Conservation (phyloP, 1,284 basidiomycete genomes). For the Hortiboletus rubellus region DNA sequence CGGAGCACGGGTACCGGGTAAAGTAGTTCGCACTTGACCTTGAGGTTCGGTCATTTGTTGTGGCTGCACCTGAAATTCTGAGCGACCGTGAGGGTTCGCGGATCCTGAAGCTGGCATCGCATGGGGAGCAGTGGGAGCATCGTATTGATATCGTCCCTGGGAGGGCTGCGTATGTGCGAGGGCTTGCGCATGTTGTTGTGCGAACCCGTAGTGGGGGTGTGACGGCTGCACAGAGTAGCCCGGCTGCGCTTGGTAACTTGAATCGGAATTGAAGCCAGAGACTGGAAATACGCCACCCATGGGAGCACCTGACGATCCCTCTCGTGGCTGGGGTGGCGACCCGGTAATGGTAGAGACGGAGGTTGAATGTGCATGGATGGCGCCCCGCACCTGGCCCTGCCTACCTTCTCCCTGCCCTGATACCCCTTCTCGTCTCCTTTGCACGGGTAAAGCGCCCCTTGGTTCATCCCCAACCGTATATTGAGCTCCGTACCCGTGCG, state of each 20-base stretch:
- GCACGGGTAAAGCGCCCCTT: background rate
- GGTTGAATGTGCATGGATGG: slow-evolving; percentile 20
- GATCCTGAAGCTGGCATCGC: slow-evolving; percentile 2
- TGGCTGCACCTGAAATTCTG: slow-evolving; percentile 4
- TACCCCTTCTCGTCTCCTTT: background rate
- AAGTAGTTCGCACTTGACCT: background rate
- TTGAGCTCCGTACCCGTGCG: background rate
- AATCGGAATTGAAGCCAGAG: background rate
- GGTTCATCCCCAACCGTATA: background rate
- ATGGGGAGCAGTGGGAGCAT: slow-evolving; percentile 4
- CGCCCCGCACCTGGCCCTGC: background rate
- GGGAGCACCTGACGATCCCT: background rate
- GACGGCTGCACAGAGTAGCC: slow-evolving; percentile 8
- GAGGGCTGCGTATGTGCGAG: slow-evolving; percentile 1
- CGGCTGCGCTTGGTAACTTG: slow-evolving; percentile 2
- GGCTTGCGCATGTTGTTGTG: slow-evolving; percentile 5
- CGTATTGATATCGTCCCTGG: slow-evolving; percentile 15
- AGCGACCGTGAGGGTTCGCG: background rate
- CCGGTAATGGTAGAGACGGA: slow-evolving; percentile 31
- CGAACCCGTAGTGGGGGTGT: slow-evolving; percentile 2
- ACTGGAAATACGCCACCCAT: background rate
- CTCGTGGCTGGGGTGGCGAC: slow-evolving; percentile 19
- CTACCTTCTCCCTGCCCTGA: background rate
- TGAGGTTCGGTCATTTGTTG: slow-evolving; percentile 2
- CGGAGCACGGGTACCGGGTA: background rate